These are phyloP conservation scores for Sarcodon aspratus DNA, from an alignment of 768 basidiomycete species.

Conservation along the genomic window DNA sequence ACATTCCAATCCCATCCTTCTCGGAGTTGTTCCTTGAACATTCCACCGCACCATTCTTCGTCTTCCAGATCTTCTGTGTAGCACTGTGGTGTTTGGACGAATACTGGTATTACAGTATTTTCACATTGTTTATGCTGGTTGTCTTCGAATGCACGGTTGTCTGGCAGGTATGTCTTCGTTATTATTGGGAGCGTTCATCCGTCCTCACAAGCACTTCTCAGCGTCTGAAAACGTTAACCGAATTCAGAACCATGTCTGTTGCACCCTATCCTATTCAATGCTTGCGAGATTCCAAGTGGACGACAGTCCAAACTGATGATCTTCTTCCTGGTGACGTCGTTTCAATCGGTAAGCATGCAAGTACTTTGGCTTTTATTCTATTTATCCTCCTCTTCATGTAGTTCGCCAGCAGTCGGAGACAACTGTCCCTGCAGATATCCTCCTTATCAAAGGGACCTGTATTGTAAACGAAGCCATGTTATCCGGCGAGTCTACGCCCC, in stretches of 20 bases:
- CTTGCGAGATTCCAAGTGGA: conserved; percentile 75
- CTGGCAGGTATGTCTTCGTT: conserved; percentile 60
- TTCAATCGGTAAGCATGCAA: conserved; percentile 48
- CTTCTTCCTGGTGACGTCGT: conserved; percentile 90
- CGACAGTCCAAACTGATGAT: conserved; percentile 69
- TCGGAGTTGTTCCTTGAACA: conserved; percentile 88
- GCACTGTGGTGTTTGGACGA: conserved; percentile 97
- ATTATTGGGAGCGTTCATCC: neutral
- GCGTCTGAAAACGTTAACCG: conserved; percentile 88
- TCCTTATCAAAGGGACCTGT: conserved; percentile 84
- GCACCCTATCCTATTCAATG: conserved; percentile 81
- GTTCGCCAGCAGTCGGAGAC: conserved; percentile 71
- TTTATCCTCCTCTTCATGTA: conserved; percentile 13
- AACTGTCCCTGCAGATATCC: conserved; percentile 84
- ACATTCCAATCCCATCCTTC: conserved; percentile 95
- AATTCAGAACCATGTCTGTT: conserved; percentile 96
- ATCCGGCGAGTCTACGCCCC: conserved; percentile 94
- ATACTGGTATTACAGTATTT: conserved; percentile 98
- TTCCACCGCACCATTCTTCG: conserved; percentile 98
- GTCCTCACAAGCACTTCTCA: conserved; percentile 19
- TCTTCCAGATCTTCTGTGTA: conserved; percentile 97
- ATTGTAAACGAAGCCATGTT: conserved; percentile 99
- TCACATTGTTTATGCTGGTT: conserved; percentile 96
- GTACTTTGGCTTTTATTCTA: neutral
- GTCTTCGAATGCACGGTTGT: conserved; percentile 99